Conservation (phyloP, 257 asterid genomes). For the Osmanthus fragrans region DNA sequence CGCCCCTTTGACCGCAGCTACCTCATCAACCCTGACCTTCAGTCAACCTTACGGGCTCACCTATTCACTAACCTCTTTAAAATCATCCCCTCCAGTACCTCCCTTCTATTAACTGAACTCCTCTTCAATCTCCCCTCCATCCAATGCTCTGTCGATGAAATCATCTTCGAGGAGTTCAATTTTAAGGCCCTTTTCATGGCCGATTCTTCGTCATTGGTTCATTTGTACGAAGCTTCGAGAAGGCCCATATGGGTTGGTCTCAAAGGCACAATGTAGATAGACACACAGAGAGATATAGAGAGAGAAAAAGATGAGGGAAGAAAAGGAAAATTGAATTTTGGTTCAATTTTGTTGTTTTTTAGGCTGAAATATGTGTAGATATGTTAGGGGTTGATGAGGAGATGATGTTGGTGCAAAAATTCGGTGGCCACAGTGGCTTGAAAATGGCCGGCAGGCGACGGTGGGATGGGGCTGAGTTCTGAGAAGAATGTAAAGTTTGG, state of each 20-base stretch:
- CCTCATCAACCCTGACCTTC: slow-evolving; percentile 88
- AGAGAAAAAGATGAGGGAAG: too few relatives aligned
- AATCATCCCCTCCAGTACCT: slow-evolving; percentile 56
- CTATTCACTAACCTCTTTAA: slow-evolving; percentile 70
- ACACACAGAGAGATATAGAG: too few relatives aligned
- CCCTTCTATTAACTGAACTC: slow-evolving; percentile 86
- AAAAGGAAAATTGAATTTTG: too few relatives aligned
- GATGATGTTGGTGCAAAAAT: too few relatives aligned
- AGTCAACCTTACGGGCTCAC: slow-evolving; percentile 78
- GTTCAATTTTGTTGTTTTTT: too few relatives aligned
- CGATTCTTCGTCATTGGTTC: slow-evolving; percentile 83
- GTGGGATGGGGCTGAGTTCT: too few relatives aligned
- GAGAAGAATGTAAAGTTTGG: too few relatives aligned
- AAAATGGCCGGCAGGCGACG: too few relatives aligned
- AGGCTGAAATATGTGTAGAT: too few relatives aligned
- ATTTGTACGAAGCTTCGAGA: slow-evolving; percentile 82
- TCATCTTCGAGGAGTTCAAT: slow-evolving; percentile 81
- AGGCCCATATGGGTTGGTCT: slow-evolving; percentile 69
- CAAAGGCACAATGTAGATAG: slow-evolving; percentile 88
- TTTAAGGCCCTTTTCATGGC: slow-evolving; percentile 69
- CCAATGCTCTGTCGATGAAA: slow-evolving; percentile 69
- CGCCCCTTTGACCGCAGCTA: slow-evolving; percentile 95
- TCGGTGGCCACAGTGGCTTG: too few relatives aligned
- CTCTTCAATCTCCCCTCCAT: slow-evolving; percentile 84
- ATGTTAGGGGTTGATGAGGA: too few relatives aligned